Evolutionary conservation across 2,329 filamentous ascomycete species (phyloP).

Genomic region (Ascochyta koolunga): DNA sequence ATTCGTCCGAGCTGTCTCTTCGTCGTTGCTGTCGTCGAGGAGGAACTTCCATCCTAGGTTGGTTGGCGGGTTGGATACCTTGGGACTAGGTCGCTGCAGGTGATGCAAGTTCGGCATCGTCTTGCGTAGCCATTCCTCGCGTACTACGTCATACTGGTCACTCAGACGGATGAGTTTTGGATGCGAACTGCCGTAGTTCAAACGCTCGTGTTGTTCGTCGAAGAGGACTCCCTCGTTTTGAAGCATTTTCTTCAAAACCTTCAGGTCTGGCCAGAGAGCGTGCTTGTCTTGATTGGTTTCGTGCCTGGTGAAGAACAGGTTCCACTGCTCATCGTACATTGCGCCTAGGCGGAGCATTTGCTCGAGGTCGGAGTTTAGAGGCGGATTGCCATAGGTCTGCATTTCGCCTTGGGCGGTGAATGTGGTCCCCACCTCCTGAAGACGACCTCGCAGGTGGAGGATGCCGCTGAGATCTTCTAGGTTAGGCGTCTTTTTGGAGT

Average conservation of each 20-base stretch:
- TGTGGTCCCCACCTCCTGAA: slow-evolving; percentile 14
- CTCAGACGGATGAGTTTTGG: slow-evolving; percentile 2
- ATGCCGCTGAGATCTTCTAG: neutral
- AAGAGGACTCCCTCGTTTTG: slow-evolving; percentile 17
- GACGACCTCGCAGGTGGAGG: slow-evolving; percentile 1
- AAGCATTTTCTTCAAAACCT: slow-evolving; percentile 9
- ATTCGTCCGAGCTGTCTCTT: neutral
- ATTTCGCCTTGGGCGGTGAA: slow-evolving; percentile 15
- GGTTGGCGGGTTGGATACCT: neutral
- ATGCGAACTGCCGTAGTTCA: neutral
- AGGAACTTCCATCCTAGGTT: neutral
- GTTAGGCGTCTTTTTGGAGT: neutral
- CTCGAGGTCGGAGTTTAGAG: slow-evolving; percentile 3
- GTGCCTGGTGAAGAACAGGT: neutral
- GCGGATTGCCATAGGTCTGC: slow-evolving; percentile 15
- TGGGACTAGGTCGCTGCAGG: neutral
- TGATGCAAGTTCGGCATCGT: neutral
- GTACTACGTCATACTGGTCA: neutral
- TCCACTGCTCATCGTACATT: slow-evolving; percentile 18
- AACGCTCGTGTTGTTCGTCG: slow-evolving; percentile 5
- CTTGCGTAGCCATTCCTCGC: neutral
- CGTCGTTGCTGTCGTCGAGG: neutral
- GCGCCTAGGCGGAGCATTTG: slow-evolving; percentile 16
- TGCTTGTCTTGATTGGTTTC: neutral
- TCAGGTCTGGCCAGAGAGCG: slow-evolving; percentile 5